Base-by-base conservation (phyloP, 2,329 filamentous ascomycete genomes). In the Trichoderma sp. region DNA sequence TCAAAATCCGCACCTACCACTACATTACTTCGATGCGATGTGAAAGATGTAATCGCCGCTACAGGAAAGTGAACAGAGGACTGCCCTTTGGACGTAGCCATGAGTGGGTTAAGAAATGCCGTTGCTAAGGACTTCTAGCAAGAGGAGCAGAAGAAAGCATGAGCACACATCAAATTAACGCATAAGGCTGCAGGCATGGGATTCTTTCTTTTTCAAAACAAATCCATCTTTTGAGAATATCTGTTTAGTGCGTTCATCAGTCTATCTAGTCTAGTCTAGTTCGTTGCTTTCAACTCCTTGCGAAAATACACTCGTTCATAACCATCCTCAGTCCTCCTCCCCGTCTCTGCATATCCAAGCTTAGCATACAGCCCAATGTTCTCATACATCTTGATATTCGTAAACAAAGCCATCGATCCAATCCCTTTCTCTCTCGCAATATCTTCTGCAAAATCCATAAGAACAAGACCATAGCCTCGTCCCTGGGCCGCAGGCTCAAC, bases 221-320 rank as follows among this genome's bases (percentile, higher is more conserved):
- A 11, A 33, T 38, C 12, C n/a, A n/a, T n/a, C n/a, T n/a, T n/a
- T n/a, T n/a, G n/a, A n/a, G n/a, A n/a, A 27, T 4, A 27, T 27
- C 27, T 27, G 3, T 27, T 27, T 27, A 27, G 3, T 27, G 3
- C 27, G 27, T 27, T 27, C 27, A 27, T 27, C 27, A 27, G 27
- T 27, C 3, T 27, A 4, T n/a, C 41, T 45, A n/a, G 18, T 38
- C 14, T 24, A 62, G 59, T 24, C 12, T 65, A 66, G 35, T 45
- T 4, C 8, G 9, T 18, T 50, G 16, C 24, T 29, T 45, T 18
- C n/a, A 83, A 27, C 0, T 77, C 74, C 53, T 81, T 84, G 0
- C 81, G 79, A 72, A 82, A 85, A 68, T 82, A 85, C 0, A 85
- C 83, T 3, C 83, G 77, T 6, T 84, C 79, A 60, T 81, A 84